A percentile compares a stretch with the other conserved stretches of the same genome.
These are phyloP conservation scores for Cladosporium sp. DNA, from an alignment of 2,329 filamentous ascomycete genomes.

Conservation along the genomic window DNA sequence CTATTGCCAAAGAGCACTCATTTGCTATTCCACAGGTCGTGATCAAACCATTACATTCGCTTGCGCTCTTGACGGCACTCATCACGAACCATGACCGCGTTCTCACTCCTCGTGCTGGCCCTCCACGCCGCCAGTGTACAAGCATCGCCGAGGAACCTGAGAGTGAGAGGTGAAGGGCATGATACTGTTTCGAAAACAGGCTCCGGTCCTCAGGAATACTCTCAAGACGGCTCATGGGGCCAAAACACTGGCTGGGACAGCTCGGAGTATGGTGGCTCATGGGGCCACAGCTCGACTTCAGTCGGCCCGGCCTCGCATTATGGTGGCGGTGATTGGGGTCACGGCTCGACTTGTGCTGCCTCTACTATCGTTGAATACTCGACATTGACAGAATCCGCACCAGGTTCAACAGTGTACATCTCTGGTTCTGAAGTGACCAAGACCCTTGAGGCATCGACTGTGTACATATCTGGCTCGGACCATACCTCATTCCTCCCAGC, in stretches of 20 bases:
- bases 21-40: not conserved
- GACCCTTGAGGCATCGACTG: not conserved
- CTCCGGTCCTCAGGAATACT: not conserved
- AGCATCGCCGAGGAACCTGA: slow-evolving; percentile 1
- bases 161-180: not conserved
- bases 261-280: not conserved
- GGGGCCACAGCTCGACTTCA: not conserved
- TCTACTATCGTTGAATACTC: not conserved
- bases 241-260: not conserved
- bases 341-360: not conserved
- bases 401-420: not conserved
- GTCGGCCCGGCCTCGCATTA: not conserved
- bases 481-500: not conserved
- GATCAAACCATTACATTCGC: not conserved
- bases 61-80: too few relatives aligned
- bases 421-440: not conserved
- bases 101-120: not conserved
- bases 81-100: not conserved
- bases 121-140: not conserved
- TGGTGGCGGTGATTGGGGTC: not conserved
- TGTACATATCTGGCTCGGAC: slow-evolving; percentile 1
- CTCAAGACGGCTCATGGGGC: not conserved
- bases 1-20: not conserved
- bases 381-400: not conserved
- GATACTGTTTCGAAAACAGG: not conserved